Evolutionary conservation across 306 rosid species (phyloP), one percentile per base, ranked within the genome.

Genomic region (Glycine soja): DNA sequence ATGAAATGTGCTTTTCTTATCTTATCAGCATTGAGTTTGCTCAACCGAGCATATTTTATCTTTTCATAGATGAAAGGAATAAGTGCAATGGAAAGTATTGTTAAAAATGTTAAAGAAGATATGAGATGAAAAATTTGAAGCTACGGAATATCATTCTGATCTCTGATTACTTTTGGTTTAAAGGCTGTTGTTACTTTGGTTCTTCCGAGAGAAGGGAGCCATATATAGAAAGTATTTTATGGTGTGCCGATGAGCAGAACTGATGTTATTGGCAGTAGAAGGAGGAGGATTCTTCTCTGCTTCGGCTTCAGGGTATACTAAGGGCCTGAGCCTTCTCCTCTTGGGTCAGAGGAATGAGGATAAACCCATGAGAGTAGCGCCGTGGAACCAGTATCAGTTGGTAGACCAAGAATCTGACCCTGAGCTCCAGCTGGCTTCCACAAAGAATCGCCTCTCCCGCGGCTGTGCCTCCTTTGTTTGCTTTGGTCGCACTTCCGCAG

Each of bases 361-460:
- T 81, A 93, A 90, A 88, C 96, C 93, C 99, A 93, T 91, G 98
- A 93, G 96, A 95, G 97, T 95, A 83, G 88, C 89, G 24, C 99
- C 98, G 89, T 93, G 97, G 99, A 93, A 89, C 82, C 99, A 95
- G 83, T 95, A 95, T 95, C 99, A 89, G 89, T 93, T 93, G 94
- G 97, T 93, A 82, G 93, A 89, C 89, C 90, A 85, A 93, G 99
- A 88, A 88, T 75, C 97, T 84, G 96, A 95, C 77, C 83, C 91
- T 45, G 89, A 95, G 85, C 94, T 90, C 92, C 99, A 90, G 98
- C 98, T 93, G 98, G 99, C 97, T 88, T 86, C 98, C 77, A 71
- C 92, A 69, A 93, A 95, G 94, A 92, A 83, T 75, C 83, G 90
- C 67, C 87, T 81, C 79, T 77, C 97, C 94, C 90, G 86, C 86